Percentiles rank a stretch among this genome's conserved stretches.
Evolutionary conservation across 768 basidiomycete genomes (phyloP).

Genomic region (Psilocybe cyanescens): DNA sequence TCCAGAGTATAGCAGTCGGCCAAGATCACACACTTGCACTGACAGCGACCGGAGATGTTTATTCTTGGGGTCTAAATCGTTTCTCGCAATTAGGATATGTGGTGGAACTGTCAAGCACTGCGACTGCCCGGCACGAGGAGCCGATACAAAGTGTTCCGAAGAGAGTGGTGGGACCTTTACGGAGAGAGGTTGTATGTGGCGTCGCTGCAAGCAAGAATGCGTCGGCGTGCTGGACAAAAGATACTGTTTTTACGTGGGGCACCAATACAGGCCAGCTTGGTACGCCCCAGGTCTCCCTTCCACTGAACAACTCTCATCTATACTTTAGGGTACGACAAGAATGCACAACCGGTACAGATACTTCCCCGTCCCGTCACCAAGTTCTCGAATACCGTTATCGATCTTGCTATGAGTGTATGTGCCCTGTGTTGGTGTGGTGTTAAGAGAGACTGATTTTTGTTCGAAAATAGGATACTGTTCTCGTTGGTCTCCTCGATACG

Average conservation of each 20-base stretch:
- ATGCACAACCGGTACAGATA: slow-evolving; percentile 73
- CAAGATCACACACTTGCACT: slow-evolving; percentile 95
- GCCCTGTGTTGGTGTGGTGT: not conserved
- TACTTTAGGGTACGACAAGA: slow-evolving; percentile 72
- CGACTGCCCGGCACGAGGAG: slow-evolving; percentile 59
- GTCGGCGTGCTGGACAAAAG: slow-evolving; percentile 86
- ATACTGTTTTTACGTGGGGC: slow-evolving; percentile 86
- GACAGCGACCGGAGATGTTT: slow-evolving; percentile 79
- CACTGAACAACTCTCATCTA: not conserved
- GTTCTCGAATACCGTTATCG: slow-evolving; percentile 69
- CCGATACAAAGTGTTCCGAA: slow-evolving; percentile 77
- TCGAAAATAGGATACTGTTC: slow-evolving; percentile 67
- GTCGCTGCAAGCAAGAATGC: slow-evolving; percentile 87
- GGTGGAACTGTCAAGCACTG: slow-evolving; percentile 54
- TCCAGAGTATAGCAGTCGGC: slow-evolving; percentile 78
- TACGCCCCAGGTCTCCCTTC: slow-evolving; percentile 28
- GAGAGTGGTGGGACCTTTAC: slow-evolving; percentile 73
- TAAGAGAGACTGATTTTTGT: not conserved
- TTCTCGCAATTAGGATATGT: slow-evolving; percentile 90
- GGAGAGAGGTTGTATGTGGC: slow-evolving; percentile 78
- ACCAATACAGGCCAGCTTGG: slow-evolving; percentile 93
- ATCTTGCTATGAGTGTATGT: slow-evolving; percentile 76
- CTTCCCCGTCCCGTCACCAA: slow-evolving; percentile 82
- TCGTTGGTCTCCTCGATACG: slow-evolving; percentile 79
- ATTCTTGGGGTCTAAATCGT: slow-evolving; percentile 90